phyloP scores from a whole-genome alignment of 768 basidiomycete genomes.

The Phlebiopsis flavidoalba region DNA sequence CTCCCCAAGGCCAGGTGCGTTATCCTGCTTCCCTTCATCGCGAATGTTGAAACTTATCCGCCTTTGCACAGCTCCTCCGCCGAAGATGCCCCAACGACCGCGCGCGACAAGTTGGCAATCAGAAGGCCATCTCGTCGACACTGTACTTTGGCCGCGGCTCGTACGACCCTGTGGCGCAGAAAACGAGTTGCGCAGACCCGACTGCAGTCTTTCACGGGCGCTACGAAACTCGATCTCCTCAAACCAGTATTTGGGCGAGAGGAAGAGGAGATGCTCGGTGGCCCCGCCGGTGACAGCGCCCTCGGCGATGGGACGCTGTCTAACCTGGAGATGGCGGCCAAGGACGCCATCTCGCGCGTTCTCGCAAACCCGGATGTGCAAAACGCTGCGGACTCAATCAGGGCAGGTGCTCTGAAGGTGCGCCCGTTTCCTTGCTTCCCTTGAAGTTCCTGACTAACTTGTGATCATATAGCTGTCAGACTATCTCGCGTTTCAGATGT shows the following conservation, averaged over 20 bases:
- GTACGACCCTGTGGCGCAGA: constrained; percentile 68
- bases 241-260: constrained; percentile 91
- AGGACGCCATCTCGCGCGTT: constrained; percentile 69
- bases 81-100: constrained; percentile 69
- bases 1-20: constrained; percentile 33
- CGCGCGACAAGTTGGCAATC: constrained; percentile 83
- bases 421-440: constrained; percentile 17
- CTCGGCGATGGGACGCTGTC: constrained; percentile 47
- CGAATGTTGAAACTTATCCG: background rate
- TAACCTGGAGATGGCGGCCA: constrained; percentile 56
- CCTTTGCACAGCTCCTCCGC: constrained; percentile 18
- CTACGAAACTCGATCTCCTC: constrained; percentile 92
- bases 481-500: constrained; percentile 67
- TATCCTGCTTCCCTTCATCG: background rate
- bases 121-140: constrained; percentile 97
- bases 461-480: constrained; percentile 25
- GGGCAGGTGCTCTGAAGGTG: constrained; percentile 81
- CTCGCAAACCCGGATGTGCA: constrained; percentile 86
- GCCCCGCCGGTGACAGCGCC: constrained; percentile 47
- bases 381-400: constrained; percentile 72
- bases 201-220: constrained; percentile 82
- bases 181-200: constrained; percentile 83
- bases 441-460: background rate
- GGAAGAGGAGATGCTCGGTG: constrained; percentile 54
- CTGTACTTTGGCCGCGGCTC: constrained; percentile 92